These are phyloP conservation scores for Astrocystis sublimbata DNA, from an alignment of 495 filamentous ascomycete genomes.

Conservation along the genomic window DNA sequence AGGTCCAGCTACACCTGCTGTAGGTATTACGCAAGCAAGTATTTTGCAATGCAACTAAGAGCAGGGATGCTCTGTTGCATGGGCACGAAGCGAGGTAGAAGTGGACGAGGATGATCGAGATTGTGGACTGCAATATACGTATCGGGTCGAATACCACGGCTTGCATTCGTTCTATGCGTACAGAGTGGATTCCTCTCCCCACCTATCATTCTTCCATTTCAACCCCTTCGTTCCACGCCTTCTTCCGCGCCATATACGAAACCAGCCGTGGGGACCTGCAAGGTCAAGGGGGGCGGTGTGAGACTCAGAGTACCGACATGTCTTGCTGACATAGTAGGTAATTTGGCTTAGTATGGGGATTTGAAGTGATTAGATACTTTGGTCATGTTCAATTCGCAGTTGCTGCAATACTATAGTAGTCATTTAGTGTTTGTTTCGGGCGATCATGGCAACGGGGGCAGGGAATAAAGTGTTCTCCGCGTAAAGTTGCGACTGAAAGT, in stretches of 20 bases:
- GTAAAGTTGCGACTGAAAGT: not conserved
- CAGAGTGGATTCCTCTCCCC: not conserved
- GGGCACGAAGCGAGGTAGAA: slow-evolving; percentile 15
- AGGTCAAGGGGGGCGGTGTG: slow-evolving; percentile 17
- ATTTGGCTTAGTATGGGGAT: too few relatives aligned
- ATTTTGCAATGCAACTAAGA: not conserved
- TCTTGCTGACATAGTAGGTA: not conserved
- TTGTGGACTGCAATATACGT: slow-evolving; percentile 17
- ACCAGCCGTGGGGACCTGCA: slow-evolving; percentile 15
- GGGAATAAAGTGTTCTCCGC: not conserved
- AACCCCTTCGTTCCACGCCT: not conserved
- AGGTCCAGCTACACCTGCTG: not conserved
- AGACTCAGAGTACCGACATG: slow-evolving; percentile 10
- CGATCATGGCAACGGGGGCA: too few relatives aligned
- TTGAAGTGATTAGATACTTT: too few relatives aligned
- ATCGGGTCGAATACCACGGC: slow-evolving; percentile 13
- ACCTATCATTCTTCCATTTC: slow-evolving; percentile 8
- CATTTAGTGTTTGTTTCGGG: not conserved
- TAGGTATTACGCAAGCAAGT: too few relatives aligned
- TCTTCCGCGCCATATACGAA: slow-evolving; percentile 1
- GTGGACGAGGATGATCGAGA: slow-evolving; percentile 7
- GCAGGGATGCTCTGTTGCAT: slow-evolving; percentile 3
- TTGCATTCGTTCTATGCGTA: slow-evolving; percentile 14
- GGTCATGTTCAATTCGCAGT: not conserved
- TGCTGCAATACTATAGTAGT: not conserved